These are phyloP conservation scores for Botrytis pseudocinerea DNA, from an alignment of 2,329 filamentous ascomycete genomes.

Conservation along the genomic window DNA sequence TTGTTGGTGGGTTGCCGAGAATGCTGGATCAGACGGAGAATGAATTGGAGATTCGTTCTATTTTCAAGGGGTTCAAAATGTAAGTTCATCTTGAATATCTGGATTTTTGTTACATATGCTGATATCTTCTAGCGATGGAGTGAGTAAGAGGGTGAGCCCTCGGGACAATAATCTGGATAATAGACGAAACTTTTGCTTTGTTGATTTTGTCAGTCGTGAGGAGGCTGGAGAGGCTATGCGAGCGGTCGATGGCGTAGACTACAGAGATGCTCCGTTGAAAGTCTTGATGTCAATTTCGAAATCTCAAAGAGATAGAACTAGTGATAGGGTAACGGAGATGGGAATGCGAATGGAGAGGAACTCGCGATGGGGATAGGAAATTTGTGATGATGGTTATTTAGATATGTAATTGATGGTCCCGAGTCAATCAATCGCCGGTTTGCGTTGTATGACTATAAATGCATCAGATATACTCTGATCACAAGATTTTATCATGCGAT, in stretches of 20 bases:
- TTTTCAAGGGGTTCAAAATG: conserved; percentile 6
- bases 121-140: background rate
- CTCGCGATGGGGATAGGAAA: background rate
- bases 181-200: conserved; percentile 10
- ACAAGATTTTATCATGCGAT: background rate
- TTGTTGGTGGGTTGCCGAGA: conserved; percentile 1
- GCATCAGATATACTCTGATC: background rate
- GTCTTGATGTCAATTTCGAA: background rate
- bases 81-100: background rate
- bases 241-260: background rate
- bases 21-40: conserved; percentile 14
- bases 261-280: conserved; percentile 3
- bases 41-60: conserved; percentile 4
- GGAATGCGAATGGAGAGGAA: background rate
- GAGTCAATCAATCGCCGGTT: background rate
- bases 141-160: conserved; percentile 12
- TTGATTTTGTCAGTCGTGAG: background rate
- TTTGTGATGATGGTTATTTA: background rate
- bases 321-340: background rate
- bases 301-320: background rate
- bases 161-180: background rate
- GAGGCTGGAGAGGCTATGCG: background rate
- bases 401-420: background rate
- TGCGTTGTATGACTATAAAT: background rate
- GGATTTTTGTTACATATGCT: background rate